These are phyloP conservation scores for Podila epicladia DNA, from an alignment of 192 early-diverging fungal genomes.

Conservation along the genomic window DNA sequence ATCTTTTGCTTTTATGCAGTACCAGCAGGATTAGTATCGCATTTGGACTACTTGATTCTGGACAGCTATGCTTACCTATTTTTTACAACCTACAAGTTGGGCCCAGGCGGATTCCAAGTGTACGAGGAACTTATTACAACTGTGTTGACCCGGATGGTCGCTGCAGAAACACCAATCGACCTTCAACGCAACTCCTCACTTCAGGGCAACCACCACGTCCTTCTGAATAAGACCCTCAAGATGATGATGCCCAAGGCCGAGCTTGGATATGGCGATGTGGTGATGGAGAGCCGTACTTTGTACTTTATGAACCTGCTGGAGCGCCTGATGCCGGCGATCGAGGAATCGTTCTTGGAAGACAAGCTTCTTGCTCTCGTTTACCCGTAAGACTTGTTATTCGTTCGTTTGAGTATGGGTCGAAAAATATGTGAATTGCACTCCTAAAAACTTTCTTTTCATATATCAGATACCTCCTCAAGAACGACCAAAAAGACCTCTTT, in stretches of 20 bases:
- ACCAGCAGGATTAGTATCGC: slow-evolving; percentile 10
- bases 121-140: slow-evolving; percentile 60
- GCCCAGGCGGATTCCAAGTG: slow-evolving; percentile 54
- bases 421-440: no score
- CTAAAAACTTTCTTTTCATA: not conserved
- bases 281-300: slow-evolving; percentile 47
- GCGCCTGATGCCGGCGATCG: slow-evolving; percentile 53
- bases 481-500: slow-evolving; percentile 53
- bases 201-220: slow-evolving; percentile 13
- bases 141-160: slow-evolving; percentile 52
- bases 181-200: not conserved
- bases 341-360: slow-evolving; percentile 56
- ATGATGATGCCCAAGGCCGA: slow-evolving; percentile 33
- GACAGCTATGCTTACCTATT: slow-evolving; percentile 59
- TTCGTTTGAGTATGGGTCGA: not conserved
- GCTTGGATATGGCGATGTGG: slow-evolving; percentile 28
- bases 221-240: slow-evolving; percentile 31
- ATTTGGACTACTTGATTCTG: slow-evolving; percentile 39
- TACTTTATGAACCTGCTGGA: slow-evolving; percentile 62
- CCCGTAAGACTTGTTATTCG: slow-evolving; percentile 17
- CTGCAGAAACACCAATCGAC: slow-evolving; percentile 7
- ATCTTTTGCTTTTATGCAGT: slow-evolving; percentile 1
- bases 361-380: slow-evolving; percentile 58
- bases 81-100: slow-evolving; percentile 58
- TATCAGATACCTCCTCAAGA: slow-evolving; percentile 32